phyloP scores from a whole-genome alignment of 1,139 yeast genomes.

The Debaryomycetaceae sp. region DNA sequence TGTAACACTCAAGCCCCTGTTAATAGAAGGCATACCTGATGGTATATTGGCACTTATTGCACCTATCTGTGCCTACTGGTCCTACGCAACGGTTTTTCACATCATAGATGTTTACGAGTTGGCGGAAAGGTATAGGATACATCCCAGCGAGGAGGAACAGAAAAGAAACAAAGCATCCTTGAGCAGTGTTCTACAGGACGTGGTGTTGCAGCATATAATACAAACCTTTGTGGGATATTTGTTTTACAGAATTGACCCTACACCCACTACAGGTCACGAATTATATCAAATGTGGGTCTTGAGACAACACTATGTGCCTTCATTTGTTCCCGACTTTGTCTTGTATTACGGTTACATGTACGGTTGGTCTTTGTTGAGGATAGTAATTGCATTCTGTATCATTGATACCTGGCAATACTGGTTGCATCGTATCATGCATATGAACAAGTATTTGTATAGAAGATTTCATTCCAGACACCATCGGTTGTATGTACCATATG shows the following conservation, averaged over 20 bases:
- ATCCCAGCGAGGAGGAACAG: conserved; percentile 82
- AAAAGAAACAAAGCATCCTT: conserved; percentile 72
- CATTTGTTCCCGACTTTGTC: conserved; percentile 40
- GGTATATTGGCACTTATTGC: conserved; percentile 66
- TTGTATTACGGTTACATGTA: conserved; percentile 54
- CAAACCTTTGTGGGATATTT: conserved; percentile 69
- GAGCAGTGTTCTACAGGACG: conserved; percentile 72
- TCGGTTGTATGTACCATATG: conserved; percentile 90
- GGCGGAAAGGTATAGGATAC: conserved; percentile 82
- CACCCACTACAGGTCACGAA: conserved; percentile 73
- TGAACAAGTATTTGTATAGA: conserved; percentile 69
- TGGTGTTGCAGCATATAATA: conserved; percentile 74
- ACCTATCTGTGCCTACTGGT: conserved; percentile 86
- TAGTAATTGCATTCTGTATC: conserved; percentile 62
- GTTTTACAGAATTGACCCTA: conserved; percentile 56
- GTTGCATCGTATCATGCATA: conserved; percentile 86
- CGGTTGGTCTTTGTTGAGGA: conserved; percentile 56
- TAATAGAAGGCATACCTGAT: conserved; percentile 65
- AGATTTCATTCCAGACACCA: conserved; percentile 93
- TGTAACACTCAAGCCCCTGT: conserved; percentile 28
- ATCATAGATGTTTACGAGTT: conserved; percentile 67
- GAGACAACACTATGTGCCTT: conserved; percentile 37
- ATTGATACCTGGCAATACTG: conserved; percentile 95
- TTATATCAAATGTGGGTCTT: conserved; percentile 63
- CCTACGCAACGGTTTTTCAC: conserved; percentile 69